Evolutionary conservation across 176 grass and related monocot species (phyloP), one percentile per base, ranked within the genome.

Genomic region (Raddia guianensis): DNA sequence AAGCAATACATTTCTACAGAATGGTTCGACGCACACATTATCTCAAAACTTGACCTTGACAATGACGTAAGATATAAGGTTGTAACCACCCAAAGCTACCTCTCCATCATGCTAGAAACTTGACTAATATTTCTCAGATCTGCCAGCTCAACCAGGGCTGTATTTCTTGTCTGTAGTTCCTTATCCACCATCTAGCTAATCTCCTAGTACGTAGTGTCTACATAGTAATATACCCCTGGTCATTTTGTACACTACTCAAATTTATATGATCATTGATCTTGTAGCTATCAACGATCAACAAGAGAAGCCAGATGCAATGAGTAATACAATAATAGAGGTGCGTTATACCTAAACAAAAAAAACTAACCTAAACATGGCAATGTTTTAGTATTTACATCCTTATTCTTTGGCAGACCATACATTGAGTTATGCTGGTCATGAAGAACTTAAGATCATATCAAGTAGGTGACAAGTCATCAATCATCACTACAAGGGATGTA

Each of bases 381-480:
- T 48, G 66, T 73, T 65, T 46, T 4, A 27, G 3, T 48, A 67
- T 73, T 65, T 46, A 73, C 46, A 50, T 68, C 63, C 49, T 27
- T 55, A 57, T n/a, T 51, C 40, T 65, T 73, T 59, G 66, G 2
- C 0, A 78, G 32, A 82, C 21, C 54, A 84, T 68, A 84, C 12
- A 33, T 66, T 47, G 9, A 54, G 20, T 32, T 65, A 80, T 85
- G 55, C 20, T 68, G 13, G 7, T 12, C 49, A 56, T 57, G 21
- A 85, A 45, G 49, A 82, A 52, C 27, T 42, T 21, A 18, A 63
- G 49, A 80, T 55, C 15, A 84, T 56, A 76, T 37, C n/a, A 80
- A 81, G 49, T 79, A 57, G 56, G 37, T 58, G 45, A 12, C 14
- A 42, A 44, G 57, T 78, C 72, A 13, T 67, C 58, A 21, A 49